These are phyloP conservation scores for Candida xiaguanensis DNA, from an alignment of 805 yeast species.

Conservation along the genomic window DNA sequence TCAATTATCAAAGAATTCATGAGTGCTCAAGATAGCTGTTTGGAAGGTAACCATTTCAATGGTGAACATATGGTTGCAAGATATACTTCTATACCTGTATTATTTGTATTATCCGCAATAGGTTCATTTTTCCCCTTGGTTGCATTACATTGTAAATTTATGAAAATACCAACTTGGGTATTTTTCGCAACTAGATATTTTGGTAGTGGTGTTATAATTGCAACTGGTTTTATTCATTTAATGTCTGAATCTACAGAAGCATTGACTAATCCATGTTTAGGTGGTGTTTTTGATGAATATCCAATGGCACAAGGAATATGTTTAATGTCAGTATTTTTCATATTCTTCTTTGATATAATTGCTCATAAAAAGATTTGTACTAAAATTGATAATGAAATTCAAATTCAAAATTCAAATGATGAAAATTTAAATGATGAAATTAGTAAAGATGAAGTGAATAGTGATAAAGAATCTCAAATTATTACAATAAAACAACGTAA, in stretches of 20 bases:
- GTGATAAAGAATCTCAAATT: constrained; percentile 43
- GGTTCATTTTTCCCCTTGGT: constrained; percentile 30
- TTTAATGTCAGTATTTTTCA: constrained; percentile 25
- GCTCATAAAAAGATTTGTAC: constrained; percentile 15
- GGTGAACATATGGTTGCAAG: constrained; percentile 24
- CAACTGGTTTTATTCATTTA: constrained; percentile 34
- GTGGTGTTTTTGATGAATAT: constrained; percentile 22
- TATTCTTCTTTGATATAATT: constrained; percentile 28
- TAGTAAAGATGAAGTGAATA: constrained; percentile 20
- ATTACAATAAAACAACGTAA: background rate
- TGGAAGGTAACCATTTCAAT: constrained; percentile 16
- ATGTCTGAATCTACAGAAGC: constrained; percentile 27
- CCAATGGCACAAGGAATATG: constrained; percentile 33
- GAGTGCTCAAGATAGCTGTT: constrained; percentile 8
- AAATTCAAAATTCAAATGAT: background rate
- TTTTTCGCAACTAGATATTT: constrained; percentile 26
- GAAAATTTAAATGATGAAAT: background rate
- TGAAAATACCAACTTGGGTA: constrained; percentile 23
- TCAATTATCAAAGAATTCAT: too few relatives aligned
- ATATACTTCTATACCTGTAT: constrained; percentile 27
- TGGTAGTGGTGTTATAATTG: constrained; percentile 35
- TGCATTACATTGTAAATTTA: constrained; percentile 16
- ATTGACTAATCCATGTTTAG: constrained; percentile 25
- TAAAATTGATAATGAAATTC: constrained; percentile 1
- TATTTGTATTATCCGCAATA: constrained; percentile 25